Base-by-base conservation (phyloP, 176 grass and related monocot genomes). In the Canna indica region DNA sequence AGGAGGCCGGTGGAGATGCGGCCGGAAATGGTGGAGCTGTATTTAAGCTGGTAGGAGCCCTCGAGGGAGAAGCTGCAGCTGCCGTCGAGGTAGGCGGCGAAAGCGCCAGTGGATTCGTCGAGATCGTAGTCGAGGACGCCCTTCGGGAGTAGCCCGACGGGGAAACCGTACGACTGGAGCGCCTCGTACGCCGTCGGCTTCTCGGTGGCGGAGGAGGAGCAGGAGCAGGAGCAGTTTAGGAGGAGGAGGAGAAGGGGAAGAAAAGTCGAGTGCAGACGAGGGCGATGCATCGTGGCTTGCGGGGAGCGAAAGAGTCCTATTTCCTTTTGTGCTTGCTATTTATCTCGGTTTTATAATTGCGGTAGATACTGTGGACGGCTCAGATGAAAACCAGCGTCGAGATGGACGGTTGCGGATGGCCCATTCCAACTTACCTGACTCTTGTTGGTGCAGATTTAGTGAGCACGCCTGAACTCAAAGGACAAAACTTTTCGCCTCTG, bases 21-120 rank as follows among this genome's bases (percentile, higher is more conserved):
- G 63, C 93, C 93, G 38, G 83, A 47, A 83, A 96, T 87, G 35
- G 76, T 68, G 58, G 83, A 75, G 61, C 87, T 73, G 88, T 96
- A 96, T 36, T 81, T 77, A 16, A 96, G 86, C 68, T 90, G 85
- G 88, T 96, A 96, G 42, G 85, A 96, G 18, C 83, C 86, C 78
- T 71, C 47, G 76, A 96, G 90, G 78, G 88, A 85, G 86, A 91
- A 91, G 36, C 69, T 77, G 79, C 93, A 96, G 59, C 59, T 70
- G 34, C 65, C 73, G 36, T 85, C 47, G 67, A 85, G 64, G 72
- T 73, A 80, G 6, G 93, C 93, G 24, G 84, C 83, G 93, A 97
- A 97, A 47, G 83, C 81, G 50, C 93, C 86, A 27, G 85, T 84
- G 46, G 59, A 74, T 22, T 71, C 58, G 71, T 92, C 74, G 71